Percentiles rank a stretch among this genome's conserved stretches.
phyloP scores from a whole-genome alignment of 1,284 basidiomycete species.

The Serendipita sp. region DNA sequence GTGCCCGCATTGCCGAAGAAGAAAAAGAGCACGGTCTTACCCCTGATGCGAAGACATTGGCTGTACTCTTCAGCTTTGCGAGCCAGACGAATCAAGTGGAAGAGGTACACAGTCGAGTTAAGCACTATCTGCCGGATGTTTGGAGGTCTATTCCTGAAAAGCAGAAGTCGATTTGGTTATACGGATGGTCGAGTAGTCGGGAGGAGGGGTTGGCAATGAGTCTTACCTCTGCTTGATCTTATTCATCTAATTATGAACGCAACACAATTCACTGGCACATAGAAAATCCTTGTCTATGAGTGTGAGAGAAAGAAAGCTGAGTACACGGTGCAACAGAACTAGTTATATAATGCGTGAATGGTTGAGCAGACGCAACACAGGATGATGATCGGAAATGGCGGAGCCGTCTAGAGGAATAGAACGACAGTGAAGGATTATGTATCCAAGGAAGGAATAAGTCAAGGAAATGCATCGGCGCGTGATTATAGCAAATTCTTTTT shows the following conservation, averaged over 20 bases:
- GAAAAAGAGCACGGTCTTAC: conserved; percentile 21
- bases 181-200: background rate
- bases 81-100: conserved; percentile 27
- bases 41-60: conserved; percentile 35
- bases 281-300: background rate
- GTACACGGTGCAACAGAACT: background rate
- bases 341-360: background rate
- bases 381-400: too few relatives aligned
- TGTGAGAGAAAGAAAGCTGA: background rate
- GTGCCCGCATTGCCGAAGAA: conserved; percentile 14
- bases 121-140: conserved; percentile 38
- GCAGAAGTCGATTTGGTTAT: conserved; percentile 12
- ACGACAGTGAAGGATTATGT: conserved; percentile 18
- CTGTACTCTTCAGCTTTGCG: conserved; percentile 42
- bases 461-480: conserved; percentile 3
- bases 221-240: background rate
- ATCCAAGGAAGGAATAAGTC: conserved; percentile 7
- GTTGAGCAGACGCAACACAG: conserved; percentile 6
- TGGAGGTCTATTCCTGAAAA: conserved; percentile 28
- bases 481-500: background rate
- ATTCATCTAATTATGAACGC: background rate
- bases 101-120: conserved; percentile 34
- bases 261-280: background rate
- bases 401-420: conserved; percentile 30
- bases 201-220: background rate